Base-by-base conservation (phyloP, 2,329 filamentous ascomycete genomes). In the Aspergillus tamarii region DNA sequence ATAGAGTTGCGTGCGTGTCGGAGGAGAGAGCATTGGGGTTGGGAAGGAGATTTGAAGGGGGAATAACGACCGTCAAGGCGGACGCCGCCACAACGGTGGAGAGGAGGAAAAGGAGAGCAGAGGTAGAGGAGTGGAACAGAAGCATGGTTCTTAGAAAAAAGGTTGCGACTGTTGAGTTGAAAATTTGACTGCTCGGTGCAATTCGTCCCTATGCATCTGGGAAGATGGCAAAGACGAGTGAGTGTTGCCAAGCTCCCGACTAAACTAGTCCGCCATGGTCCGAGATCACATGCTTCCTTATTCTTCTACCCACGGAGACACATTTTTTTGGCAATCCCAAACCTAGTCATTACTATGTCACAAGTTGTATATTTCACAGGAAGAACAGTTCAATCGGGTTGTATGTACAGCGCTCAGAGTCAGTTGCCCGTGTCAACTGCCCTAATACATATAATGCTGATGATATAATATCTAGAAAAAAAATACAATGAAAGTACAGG, bases 1-100 rank as follows among this genome's bases (percentile, higher is more conserved):
- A 80, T 64, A 87, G 80, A 30, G 87, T 84, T 58, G 84, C 82
- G 69, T 88, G 81, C 46, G 83, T 85, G 62, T 76, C 76, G 70
- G 82, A 70, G 74, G 75, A 70, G 62, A 82, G 78, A 48, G 71
- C 61, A 62, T 80, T 73, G 2, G 80, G 80, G 56, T 82, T 82
- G 23, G 78, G 77, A 52, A 84, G 78, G 46, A 81, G 64, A 52
- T 72, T 74, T n/a, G 83, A 77, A 21, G 80, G 65, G 4, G 77
- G 76, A 55, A 82, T 76, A 50, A 72, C 73, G 65, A 82, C 72
- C 19, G 76, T 79, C 34, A 80, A 69, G 41, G 75, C 70, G 32
- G 75, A 70, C 30, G 68, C 65, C 28, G 68, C 64, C 28, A 69
- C 43, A 26, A 70, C 58, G 46, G 68, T 36, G 57, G 62, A 61